A percentile compares a stretch with the other conserved stretches of the same genome.
Conservation (phyloP, 2,329 filamentous ascomycete genomes). For the Trichoderma sp. region DNA sequence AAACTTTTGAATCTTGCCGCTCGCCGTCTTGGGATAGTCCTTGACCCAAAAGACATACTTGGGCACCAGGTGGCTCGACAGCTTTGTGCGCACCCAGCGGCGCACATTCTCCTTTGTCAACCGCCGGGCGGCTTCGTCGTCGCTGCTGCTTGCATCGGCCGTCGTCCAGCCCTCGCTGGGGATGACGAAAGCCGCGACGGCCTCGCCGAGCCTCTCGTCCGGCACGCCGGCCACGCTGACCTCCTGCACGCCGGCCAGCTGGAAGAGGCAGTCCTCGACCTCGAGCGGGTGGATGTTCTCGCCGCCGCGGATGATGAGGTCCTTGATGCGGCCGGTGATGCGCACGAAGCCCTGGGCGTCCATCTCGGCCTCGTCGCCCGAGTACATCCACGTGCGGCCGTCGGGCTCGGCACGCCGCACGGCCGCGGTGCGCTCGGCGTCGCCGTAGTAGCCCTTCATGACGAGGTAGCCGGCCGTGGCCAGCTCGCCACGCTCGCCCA, state of each 20-base stretch:
- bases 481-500: slow-evolving; percentile 75
- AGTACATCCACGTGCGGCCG: slow-evolving; percentile 76
- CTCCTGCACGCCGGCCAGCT: slow-evolving; percentile 69
- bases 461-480: slow-evolving; percentile 82
- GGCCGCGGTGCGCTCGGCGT: slow-evolving; percentile 67
- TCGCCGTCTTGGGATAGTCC: slow-evolving; percentile 91
- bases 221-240: slow-evolving; percentile 82
- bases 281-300: slow-evolving; percentile 97
- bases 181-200: slow-evolving; percentile 81
- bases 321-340: slow-evolving; percentile 92
- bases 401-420: slow-evolving; percentile 55
- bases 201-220: slow-evolving; percentile 81
- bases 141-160: slow-evolving; percentile 27
- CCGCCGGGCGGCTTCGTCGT: slow-evolving; percentile 31
- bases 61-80: slow-evolving; percentile 78
- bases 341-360: slow-evolving; percentile 79
- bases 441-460: slow-evolving; percentile 90
- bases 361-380: slow-evolving; percentile 88
- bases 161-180: slow-evolving; percentile 38
- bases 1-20: slow-evolving; percentile 96
- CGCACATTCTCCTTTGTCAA: slow-evolving; percentile 63
- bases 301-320: slow-evolving; percentile 90
- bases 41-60: slow-evolving; percentile 87
- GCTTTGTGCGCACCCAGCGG: slow-evolving; percentile 68
- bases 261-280: slow-evolving; percentile 83